Evolutionary conservation across 129 eudicot species (phyloP).

Genomic region (Smallanthus sonchifolius): DNA sequence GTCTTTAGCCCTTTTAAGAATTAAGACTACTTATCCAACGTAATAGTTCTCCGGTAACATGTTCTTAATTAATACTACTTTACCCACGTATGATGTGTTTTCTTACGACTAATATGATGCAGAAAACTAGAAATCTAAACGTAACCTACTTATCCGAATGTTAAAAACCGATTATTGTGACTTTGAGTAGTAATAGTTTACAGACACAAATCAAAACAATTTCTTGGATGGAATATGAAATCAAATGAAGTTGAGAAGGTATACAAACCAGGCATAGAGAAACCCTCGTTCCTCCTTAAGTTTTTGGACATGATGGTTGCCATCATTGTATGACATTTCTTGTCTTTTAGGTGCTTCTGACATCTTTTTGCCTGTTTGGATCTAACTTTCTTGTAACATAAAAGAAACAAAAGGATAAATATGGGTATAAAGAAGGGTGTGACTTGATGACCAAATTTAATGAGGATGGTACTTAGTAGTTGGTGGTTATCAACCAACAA

Average conservation of each 20-base stretch:
- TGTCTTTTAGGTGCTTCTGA: conserved; percentile 38
- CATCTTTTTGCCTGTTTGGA: conserved; percentile 11
- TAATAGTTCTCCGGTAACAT: too few relatives aligned
- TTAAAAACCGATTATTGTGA: neutral
- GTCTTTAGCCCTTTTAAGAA: too few relatives aligned
- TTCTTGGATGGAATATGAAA: neutral
- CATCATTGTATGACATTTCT: conserved; percentile 35
- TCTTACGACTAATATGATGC: neutral
- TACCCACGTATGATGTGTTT: neutral
- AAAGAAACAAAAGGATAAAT: neutral
- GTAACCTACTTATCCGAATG: neutral
- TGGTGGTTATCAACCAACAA: conserved; percentile 5
- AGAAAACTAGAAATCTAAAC: neutral
- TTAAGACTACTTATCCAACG: too few relatives aligned
- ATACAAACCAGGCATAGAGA: conserved; percentile 39
- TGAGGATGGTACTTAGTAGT: conserved; percentile 18
- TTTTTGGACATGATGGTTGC: conserved; percentile 12
- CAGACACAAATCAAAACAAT: neutral
- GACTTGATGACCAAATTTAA: conserved; percentile 1
- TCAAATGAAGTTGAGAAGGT: neutral
- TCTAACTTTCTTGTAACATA: conserved; percentile 10
- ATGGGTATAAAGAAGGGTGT: conserved; percentile 20
- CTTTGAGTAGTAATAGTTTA: neutral
- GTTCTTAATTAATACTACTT: too few relatives aligned
- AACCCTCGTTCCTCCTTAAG: conserved; percentile 39